Evolutionary conservation across 371 early-diverging fungal genomes (phyloP).

Genomic region (Rhizomucor miehei): DNA sequence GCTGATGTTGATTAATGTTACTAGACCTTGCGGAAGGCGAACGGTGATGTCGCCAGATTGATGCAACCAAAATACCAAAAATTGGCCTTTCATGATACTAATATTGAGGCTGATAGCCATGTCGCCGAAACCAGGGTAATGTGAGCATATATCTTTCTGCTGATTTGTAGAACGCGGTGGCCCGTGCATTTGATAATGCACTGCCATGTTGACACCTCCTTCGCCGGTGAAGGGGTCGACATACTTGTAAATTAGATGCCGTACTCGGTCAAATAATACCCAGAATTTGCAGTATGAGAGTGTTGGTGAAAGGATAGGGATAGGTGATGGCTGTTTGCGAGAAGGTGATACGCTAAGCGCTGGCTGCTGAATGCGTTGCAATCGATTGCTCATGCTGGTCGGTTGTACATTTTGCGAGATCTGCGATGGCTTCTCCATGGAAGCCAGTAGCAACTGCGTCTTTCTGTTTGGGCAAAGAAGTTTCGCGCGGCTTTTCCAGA

Average conservation of each 20-base stretch:
- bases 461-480: conserved; percentile 29
- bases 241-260: conserved; percentile 28
- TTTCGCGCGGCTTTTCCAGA: conserved; percentile 34
- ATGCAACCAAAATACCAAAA: conserved; percentile 17
- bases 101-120: conserved; percentile 30
- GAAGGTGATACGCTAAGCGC: background rate
- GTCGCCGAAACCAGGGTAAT: conserved; percentile 32
- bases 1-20: conserved; percentile 36
- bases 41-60: conserved; percentile 39
- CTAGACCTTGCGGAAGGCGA: conserved; percentile 37
- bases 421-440: background rate
- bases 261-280: conserved; percentile 42
- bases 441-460: conserved; percentile 22
- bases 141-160: conserved; percentile 14
- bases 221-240: conserved; percentile 31
- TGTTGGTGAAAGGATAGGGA: conserved; percentile 33
- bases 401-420: background rate
- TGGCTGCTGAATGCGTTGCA: background rate
- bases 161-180: background rate
- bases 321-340: conserved; percentile 6
- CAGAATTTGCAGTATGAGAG: conserved; percentile 38
- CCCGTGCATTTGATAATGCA: conserved; percentile 32
- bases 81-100: conserved; percentile 32
- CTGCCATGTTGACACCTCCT: conserved; percentile 27
- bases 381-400: conserved; percentile 2